Conservation (phyloP, 2,329 filamentous ascomycete species). For the Thielaviopsis musarum region DNA sequence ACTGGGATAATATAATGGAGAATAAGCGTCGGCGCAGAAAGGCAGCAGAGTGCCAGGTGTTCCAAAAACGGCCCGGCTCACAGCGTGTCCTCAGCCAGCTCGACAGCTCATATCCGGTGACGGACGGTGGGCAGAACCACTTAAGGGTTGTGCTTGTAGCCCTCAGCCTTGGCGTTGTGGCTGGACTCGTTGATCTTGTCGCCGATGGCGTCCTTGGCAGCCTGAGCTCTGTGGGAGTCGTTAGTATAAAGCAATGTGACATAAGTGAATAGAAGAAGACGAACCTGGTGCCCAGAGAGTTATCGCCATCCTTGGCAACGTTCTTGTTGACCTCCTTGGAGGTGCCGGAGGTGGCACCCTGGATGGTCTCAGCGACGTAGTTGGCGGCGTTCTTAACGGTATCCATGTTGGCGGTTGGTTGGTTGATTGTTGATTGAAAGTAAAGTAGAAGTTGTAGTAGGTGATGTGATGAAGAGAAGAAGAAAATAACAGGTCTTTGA, state of each 20-base stretch:
- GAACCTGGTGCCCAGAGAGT: slow-evolving; percentile 35
- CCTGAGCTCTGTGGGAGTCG: slow-evolving; percentile 21
- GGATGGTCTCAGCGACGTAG: slow-evolving; percentile 51
- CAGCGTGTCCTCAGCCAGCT: neutral
- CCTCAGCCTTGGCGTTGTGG: slow-evolving; percentile 26
- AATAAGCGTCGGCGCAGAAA: neutral
- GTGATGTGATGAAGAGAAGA: slow-evolving; percentile 1
- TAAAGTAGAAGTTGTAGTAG: slow-evolving; percentile 13
- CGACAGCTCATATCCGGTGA: neutral
- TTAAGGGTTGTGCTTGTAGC: slow-evolving; percentile 22
- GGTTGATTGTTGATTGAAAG: slow-evolving; percentile 11
- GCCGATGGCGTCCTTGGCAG: slow-evolving; percentile 31
- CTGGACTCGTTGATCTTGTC: slow-evolving; percentile 29
- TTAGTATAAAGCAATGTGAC: neutral
- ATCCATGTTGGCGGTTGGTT: slow-evolving; percentile 28
- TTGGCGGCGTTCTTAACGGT: slow-evolving; percentile 43
- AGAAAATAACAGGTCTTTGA: neutral
- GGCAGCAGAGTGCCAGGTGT: neutral
- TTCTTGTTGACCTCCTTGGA: slow-evolving; percentile 58
- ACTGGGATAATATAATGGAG: neutral
- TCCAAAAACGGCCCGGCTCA: neutral
- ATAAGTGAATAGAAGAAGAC: slow-evolving; percentile 10
- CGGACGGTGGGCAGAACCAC: neutral
- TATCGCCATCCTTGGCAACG: slow-evolving; percentile 45
- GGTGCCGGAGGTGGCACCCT: slow-evolving; percentile 37